Evolutionary conservation across 1,284 basidiomycete genomes (phyloP).

Genomic region (Leccinum colubrinum): DNA sequence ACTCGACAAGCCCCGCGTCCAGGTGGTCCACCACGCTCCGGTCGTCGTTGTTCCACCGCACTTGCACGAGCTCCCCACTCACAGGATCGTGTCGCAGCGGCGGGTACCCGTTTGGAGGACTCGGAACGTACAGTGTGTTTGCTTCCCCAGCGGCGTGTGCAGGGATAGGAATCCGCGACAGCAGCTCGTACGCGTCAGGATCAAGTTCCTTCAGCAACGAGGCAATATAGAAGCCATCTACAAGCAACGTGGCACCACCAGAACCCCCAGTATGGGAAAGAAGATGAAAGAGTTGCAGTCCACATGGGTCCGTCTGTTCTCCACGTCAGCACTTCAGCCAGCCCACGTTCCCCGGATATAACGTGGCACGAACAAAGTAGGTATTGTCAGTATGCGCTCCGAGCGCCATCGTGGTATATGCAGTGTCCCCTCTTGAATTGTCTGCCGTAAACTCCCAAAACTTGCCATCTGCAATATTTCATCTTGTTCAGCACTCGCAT

Average conservation of each 20-base stretch:
- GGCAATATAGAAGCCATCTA: constrained; percentile 94
- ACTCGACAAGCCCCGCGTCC: constrained; percentile 57
- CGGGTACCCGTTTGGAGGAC: constrained; percentile 59
- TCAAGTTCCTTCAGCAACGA: constrained; percentile 72
- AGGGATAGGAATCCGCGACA: constrained; percentile 72
- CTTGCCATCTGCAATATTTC: too few relatives aligned
- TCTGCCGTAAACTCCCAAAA: constrained; percentile 67
- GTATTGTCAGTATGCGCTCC: constrained; percentile 96
- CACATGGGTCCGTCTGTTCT: constrained; percentile 82
- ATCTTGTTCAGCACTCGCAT: background rate
- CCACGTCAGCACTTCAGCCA: constrained; percentile 13
- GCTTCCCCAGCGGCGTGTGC: constrained; percentile 87
- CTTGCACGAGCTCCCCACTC: constrained; percentile 68
- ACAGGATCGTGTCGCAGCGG: constrained; percentile 64
- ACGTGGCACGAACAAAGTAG: constrained; percentile 65
- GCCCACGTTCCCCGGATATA: background rate
- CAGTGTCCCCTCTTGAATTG: constrained; percentile 87
- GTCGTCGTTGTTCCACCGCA: constrained; percentile 97
- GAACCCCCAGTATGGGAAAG: constrained; percentile 81
- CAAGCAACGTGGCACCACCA: constrained; percentile 88
- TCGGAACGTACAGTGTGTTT: constrained; percentile 63
- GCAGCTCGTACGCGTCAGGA: constrained; percentile 70
- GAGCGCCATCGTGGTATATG: constrained; percentile 87
- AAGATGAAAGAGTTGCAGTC: constrained; percentile 94
- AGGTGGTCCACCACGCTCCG: constrained; percentile 74